Percentiles rank a stretch among this genome's conserved stretches.
Evolutionary conservation across 345 rosid species (phyloP).

Genomic region (Euphorbia tirucalli): DNA sequence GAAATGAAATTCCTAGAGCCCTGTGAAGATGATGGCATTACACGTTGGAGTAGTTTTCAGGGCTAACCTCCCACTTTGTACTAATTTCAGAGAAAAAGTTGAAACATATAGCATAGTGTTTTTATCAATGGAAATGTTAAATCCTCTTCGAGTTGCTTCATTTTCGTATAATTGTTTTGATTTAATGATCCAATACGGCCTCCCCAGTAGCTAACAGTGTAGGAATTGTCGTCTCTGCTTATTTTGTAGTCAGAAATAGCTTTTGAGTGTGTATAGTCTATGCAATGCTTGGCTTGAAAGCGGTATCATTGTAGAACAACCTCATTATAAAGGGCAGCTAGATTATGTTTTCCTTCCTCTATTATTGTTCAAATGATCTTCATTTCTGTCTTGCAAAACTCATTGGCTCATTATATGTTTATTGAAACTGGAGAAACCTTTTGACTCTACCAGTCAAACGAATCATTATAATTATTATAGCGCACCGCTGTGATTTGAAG

Average conservation of each 20-base stretch:
- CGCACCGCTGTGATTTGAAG: not conserved
- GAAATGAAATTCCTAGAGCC: conserved; percentile 29
- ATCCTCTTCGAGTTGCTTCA: no score
- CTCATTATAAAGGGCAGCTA: not conserved
- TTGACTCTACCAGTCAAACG: not conserved
- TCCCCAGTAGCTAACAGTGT: not conserved
- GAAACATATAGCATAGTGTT: conserved; percentile 52
- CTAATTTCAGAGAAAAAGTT: conserved; percentile 42
- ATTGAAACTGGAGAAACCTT: no score
- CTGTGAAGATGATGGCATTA: conserved; percentile 31
- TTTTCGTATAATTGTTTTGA: conserved; percentile 24
- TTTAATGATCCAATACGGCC: conserved; percentile 17
- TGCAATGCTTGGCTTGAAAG: no score
- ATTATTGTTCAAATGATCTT: no score
- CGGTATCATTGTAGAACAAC: no score
- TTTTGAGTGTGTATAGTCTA: no score
- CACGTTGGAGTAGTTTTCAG: conserved; percentile 24
- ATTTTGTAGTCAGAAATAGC: no score
- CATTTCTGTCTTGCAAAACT: no score
- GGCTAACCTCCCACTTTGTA: conserved; percentile 42
- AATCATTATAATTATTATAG: not conserved
- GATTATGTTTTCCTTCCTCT: not conserved
- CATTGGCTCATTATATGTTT: no score
- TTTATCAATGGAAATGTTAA: conserved; percentile 47
- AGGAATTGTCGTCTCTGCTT: not conserved